Conservation (phyloP, 495 filamentous ascomycete genomes). For the Trichoderma asperelloides region DNA sequence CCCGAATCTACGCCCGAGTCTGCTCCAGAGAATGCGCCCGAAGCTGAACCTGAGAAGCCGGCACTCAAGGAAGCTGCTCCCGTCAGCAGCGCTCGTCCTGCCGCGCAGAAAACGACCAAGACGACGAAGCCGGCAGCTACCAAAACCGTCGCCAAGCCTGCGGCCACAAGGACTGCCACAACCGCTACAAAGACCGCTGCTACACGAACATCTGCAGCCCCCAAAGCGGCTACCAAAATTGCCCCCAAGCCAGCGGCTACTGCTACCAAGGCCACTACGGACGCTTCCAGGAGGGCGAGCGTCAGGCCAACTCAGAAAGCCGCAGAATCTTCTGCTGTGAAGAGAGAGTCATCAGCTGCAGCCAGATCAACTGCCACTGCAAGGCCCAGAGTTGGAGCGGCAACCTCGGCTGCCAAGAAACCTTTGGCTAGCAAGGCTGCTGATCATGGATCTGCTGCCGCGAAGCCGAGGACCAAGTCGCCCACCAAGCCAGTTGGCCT, state of each 20-base stretch:
- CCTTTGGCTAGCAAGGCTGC: conserved; percentile 15
- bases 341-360: conserved; percentile 8
- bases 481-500: conserved; percentile 55
- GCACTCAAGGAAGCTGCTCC: background rate
- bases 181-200: conserved; percentile 16
- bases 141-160: conserved; percentile 21
- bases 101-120: background rate
- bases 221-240: background rate
- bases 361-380: background rate
- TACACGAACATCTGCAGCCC: conserved; percentile 19
- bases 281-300: background rate
- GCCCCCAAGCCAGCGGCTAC: conserved; percentile 7
- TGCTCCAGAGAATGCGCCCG: conserved; percentile 13
- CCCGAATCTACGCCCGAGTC: background rate
- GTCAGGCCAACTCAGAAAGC: conserved; percentile 9
- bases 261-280: conserved; percentile 7
- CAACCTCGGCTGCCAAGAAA: conserved; percentile 23
- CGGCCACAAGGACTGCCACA: conserved; percentile 21
- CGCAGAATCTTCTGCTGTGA: conserved; percentile 18
- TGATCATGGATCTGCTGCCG: conserved; percentile 25
- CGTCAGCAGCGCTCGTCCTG: background rate
- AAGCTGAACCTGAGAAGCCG: background rate
- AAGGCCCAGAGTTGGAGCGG: background rate
- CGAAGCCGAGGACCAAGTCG: conserved; percentile 54
- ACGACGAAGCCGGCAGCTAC: conserved; percentile 15